These are phyloP conservation scores for Cyclocybe aegerita DNA, from an alignment of 768 basidiomycete species.

Conservation along the genomic window DNA sequence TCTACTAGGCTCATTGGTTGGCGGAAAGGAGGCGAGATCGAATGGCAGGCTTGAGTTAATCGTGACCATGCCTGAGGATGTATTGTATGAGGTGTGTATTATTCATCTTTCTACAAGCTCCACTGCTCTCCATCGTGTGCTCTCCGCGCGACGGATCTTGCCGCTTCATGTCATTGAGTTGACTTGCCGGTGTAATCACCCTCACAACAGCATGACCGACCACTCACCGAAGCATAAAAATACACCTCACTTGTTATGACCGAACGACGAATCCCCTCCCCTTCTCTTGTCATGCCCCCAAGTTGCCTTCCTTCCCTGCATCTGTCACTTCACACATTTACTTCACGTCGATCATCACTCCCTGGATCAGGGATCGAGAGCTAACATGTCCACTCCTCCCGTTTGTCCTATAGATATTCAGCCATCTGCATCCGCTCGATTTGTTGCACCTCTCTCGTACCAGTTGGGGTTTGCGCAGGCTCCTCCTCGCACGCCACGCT, in stretches of 20 bases:
- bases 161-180: no score
- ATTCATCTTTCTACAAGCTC: neutral
- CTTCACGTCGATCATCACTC: neutral
- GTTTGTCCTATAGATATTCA: conserved; percentile 35
- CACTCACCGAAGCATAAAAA: no score
- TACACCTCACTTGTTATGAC: no score
- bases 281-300: no score
- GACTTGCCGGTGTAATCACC: no score
- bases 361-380: neutral
- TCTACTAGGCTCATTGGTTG: no score
- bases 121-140: neutral
- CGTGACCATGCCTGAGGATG: conserved; percentile 26
- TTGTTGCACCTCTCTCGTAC: conserved; percentile 45
- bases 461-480: conserved; percentile 35
- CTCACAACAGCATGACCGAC: no score
- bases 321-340: neutral
- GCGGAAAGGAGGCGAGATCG: neutral
- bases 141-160: neutral
- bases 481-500: conserved; percentile 35
- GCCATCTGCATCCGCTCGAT: conserved; percentile 42
- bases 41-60: conserved; percentile 18
- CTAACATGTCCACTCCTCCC: neutral
- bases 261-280: no score
- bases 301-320: conserved; percentile 3
- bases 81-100: conserved; percentile 23